These are phyloP conservation scores for Mortierella sp. DNA, from an alignment of 371 early-diverging fungal species.

Conservation along the genomic window DNA sequence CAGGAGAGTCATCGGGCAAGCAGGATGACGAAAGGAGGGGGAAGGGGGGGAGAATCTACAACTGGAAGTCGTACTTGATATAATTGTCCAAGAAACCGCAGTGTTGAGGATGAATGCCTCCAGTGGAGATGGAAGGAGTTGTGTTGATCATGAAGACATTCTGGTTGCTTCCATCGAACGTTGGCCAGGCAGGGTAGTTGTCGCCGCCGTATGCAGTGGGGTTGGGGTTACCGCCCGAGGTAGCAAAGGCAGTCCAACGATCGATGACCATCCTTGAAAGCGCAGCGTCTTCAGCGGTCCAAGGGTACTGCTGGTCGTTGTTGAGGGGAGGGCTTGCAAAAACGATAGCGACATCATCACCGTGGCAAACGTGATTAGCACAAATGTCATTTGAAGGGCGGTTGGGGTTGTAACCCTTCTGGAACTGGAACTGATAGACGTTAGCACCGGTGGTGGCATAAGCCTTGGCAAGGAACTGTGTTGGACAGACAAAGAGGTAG, in stretches of 20 bases:
- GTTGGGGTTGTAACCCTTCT: constrained; percentile 41
- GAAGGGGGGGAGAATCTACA: constrained; percentile 6
- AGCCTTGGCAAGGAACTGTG: constrained; percentile 48
- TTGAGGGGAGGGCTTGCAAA: constrained; percentile 53
- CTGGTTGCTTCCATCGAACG: constrained; percentile 27
- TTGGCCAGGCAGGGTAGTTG: constrained; percentile 41
- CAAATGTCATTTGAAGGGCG: constrained; percentile 38
- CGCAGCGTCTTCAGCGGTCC: constrained; percentile 47
- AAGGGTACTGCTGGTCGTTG: constrained; percentile 39
- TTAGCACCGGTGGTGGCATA: constrained; percentile 28
- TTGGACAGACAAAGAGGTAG: constrained; percentile 50
- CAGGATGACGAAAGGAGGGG: background rate
- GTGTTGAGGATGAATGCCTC: constrained; percentile 42
- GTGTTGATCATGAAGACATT: constrained; percentile 37
- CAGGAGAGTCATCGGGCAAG: background rate
- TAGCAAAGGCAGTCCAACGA: constrained; percentile 50
- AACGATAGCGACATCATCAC: constrained; percentile 50
- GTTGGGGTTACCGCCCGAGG: constrained; percentile 43
- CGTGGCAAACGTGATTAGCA: constrained; percentile 46
- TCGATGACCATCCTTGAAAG: constrained; percentile 49
- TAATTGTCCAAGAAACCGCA: constrained; percentile 49
- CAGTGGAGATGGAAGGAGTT: constrained; percentile 20
- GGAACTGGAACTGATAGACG: constrained; percentile 54
- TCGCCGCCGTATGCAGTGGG: constrained; percentile 34
- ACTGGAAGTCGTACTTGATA: constrained; percentile 51